A percentile compares a stretch with the other conserved stretches of the same genome.
Evolutionary conservation across 176 grass and related monocot genomes (phyloP).

Genomic region (Carex parvula): DNA sequence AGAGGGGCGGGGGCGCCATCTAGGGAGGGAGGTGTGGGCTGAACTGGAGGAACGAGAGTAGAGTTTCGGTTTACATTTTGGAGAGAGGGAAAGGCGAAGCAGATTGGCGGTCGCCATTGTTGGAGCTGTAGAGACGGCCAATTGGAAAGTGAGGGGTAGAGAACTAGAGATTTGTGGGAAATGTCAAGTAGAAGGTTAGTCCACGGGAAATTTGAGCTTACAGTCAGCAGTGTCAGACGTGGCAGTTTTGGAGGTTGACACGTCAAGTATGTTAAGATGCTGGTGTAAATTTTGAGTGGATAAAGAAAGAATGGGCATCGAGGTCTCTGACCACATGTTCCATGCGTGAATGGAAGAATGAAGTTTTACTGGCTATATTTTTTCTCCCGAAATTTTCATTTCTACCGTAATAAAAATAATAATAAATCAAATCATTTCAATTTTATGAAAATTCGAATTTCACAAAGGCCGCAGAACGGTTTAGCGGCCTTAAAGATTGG

Average conservation of each 20-base stretch:
- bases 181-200: background rate
- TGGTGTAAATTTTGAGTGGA: background rate
- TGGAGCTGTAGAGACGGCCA: background rate
- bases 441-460: too few relatives aligned
- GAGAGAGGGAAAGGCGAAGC: constrained; percentile 21
- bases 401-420: too few relatives aligned
- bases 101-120: constrained; percentile 45
- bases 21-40: background rate
- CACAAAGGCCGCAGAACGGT: too few relatives aligned
- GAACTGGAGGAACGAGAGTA: background rate
- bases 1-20: background rate
- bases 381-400: background rate
- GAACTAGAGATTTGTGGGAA: constrained; percentile 8
- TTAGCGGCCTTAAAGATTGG: too few relatives aligned
- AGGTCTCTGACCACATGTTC: constrained; percentile 17
- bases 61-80: constrained; percentile 10
- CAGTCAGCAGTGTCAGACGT: background rate
- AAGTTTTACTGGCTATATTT: background rate
- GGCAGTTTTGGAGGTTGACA: background rate
- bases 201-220: background rate
- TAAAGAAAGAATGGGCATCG: background rate
- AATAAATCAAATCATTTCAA: too few relatives aligned
- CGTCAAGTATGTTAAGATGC: background rate
- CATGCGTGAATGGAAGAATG: constrained; percentile 4
- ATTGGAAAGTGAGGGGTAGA: background rate